Evolutionary conservation across 352 stramenopile species (phyloP).

Genomic region (Globisporangium mamillatum): DNA sequence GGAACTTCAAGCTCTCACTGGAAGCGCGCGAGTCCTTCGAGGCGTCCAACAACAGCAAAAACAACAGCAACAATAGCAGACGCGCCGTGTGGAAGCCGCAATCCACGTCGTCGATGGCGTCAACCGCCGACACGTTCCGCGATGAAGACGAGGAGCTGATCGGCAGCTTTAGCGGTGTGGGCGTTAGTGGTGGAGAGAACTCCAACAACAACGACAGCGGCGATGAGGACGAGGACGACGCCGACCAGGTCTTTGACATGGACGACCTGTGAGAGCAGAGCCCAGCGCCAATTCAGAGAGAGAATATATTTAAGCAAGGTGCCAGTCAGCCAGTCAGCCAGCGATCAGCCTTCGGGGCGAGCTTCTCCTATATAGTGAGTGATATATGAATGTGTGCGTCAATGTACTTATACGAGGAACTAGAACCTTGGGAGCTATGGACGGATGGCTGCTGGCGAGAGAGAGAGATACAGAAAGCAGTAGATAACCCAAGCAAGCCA

Average conservation of each 20-base stretch:
- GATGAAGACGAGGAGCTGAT: constrained; percentile 29
- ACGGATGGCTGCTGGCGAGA: background rate
- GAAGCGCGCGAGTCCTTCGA: constrained; percentile 67
- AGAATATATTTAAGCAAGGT: background rate
- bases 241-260: constrained; percentile 55
- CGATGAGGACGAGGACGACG: constrained; percentile 18
- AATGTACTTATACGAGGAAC: background rate
- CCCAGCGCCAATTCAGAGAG: background rate
- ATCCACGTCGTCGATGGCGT: constrained; percentile 32
- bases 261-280: constrained; percentile 47
- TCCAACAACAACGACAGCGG: constrained; percentile 21
- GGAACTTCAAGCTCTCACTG: constrained; percentile 73
- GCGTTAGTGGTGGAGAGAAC: constrained; percentile 6
- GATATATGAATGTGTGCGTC: background rate
- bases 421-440: background rate
- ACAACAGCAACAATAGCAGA: constrained; percentile 8
- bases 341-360: background rate
- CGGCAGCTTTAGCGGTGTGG: background rate
- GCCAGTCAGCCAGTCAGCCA: background rate
- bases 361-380: background rate
- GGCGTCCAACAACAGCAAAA: constrained; percentile 15
- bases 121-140: constrained; percentile 29
- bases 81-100: constrained; percentile 17
- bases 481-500: background rate
- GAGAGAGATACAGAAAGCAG: background rate